These are phyloP conservation scores for Thinopyrum elongatum DNA, from an alignment of 176 grass and related monocot genomes.

Conservation along the genomic window DNA sequence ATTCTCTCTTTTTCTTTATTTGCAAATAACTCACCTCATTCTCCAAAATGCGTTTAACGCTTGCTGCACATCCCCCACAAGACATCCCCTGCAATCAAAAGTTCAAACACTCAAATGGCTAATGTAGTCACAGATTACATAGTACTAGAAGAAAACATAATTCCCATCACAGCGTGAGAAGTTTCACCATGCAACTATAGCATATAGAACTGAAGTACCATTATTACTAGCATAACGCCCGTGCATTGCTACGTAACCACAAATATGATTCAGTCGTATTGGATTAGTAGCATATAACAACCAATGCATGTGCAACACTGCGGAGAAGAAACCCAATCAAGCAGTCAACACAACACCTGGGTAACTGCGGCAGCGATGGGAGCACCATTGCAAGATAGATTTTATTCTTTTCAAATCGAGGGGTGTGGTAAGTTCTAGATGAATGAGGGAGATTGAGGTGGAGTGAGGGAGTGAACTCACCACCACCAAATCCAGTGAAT, in stretches of 20 bases:
- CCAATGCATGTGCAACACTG: no score
- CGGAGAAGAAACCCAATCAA: no score
- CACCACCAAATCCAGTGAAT: background rate
- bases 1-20: slow-evolving; percentile 30
- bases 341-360: no score
- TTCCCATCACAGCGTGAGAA: background rate
- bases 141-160: background rate
- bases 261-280: no score
- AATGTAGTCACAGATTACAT: slow-evolving; percentile 16
- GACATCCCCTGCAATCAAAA: slow-evolving; percentile 80
- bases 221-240: background rate
- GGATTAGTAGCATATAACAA: no score
- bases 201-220: background rate
- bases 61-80: slow-evolving; percentile 89
- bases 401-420: background rate
- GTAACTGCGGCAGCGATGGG: no score
- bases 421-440: background rate
- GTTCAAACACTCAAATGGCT: slow-evolving; percentile 15
- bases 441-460: background rate
- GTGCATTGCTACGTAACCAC: no score
- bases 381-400: no score
- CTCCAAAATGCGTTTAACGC: slow-evolving; percentile 91
- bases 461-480: background rate
- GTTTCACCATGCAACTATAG: background rate
- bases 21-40: slow-evolving; percentile 54